phyloP scores from a whole-genome alignment of 306 rosid genomes.

The Spatholobus suberectus region DNA sequence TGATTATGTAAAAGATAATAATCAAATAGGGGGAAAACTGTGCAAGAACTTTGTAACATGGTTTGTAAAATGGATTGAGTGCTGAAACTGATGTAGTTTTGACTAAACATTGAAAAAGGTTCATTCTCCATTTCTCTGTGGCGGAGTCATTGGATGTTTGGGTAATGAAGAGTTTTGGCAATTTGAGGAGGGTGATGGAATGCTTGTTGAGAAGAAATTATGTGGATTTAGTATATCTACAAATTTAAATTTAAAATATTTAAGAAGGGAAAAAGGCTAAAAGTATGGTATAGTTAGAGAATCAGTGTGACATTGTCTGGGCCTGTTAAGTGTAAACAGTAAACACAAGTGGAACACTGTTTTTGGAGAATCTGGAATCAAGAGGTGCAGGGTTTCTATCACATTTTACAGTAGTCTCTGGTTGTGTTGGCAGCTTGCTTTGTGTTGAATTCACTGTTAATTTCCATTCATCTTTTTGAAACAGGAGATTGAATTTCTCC shows the following conservation, averaged over 20 bases:
- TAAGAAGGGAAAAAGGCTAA: neutral
- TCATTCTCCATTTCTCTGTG: neutral
- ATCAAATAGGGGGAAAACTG: neutral
- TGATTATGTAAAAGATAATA: neutral
- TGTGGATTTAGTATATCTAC: neutral
- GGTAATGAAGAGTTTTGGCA: slow-evolving; percentile 13
- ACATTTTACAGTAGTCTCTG: neutral
- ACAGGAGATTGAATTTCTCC: neutral
- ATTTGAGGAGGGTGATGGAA: neutral
- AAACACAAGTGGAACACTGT: neutral
- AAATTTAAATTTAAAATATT: neutral
- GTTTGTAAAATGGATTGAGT: neutral
- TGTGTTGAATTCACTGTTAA: neutral
- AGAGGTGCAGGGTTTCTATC: neutral
- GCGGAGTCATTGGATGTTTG: neutral
- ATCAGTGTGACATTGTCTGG: neutral
- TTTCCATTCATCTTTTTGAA: neutral
- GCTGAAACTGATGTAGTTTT: neutral
- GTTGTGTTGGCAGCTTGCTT: slow-evolving; percentile 17
- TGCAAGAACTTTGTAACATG: neutral
- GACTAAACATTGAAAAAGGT: neutral
- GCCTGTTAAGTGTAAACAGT: neutral
- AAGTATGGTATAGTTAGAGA: neutral
- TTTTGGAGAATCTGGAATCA: neutral
- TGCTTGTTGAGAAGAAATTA: neutral